Evolutionary conservation across 805 yeast species (phyloP).

Genomic region (Sugiyamaella qingdaonensis): DNA sequence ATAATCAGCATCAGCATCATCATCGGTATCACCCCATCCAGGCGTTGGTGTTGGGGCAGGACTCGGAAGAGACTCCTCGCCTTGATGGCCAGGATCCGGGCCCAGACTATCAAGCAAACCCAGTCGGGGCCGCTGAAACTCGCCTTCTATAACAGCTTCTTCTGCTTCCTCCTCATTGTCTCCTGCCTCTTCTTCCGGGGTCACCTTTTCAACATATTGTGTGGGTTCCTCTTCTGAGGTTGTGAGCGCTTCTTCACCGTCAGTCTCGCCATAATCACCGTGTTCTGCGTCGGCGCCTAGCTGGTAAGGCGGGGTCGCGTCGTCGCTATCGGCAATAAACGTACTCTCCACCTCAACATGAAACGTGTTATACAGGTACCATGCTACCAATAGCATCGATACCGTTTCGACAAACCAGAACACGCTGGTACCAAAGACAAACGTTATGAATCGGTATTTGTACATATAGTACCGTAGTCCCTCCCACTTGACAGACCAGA

Average conservation of each 20-base stretch:
- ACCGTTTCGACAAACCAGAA: slow-evolving; percentile 29
- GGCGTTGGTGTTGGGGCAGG: slow-evolving; percentile 13
- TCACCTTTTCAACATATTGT: background rate
- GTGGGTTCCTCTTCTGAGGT: background rate
- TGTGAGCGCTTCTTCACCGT: background rate
- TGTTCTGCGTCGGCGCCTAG: background rate
- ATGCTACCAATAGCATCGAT: slow-evolving; percentile 17
- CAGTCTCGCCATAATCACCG: background rate
- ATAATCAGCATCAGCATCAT: background rate
- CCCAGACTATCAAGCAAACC: slow-evolving; percentile 7
- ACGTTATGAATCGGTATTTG: slow-evolving; percentile 22
- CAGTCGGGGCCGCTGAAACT: slow-evolving; percentile 5
- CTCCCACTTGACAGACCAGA: slow-evolving; percentile 29
- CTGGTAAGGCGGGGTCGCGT: background rate
- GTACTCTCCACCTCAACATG: background rate
- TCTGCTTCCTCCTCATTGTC: background rate
- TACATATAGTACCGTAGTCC: slow-evolving; percentile 32
- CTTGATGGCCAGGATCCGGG: slow-evolving; percentile 6
- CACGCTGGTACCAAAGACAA: slow-evolving; percentile 24
- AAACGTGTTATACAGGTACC: slow-evolving; percentile 4
- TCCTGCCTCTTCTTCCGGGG: background rate
- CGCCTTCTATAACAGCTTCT: too few relatives aligned
- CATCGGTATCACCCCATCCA: background rate
- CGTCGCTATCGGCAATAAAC: background rate
- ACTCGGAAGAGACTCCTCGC: background rate